phyloP scores from a whole-genome alignment of 2,329 filamentous ascomycete genomes.

The Botrytis sinoallii region DNA sequence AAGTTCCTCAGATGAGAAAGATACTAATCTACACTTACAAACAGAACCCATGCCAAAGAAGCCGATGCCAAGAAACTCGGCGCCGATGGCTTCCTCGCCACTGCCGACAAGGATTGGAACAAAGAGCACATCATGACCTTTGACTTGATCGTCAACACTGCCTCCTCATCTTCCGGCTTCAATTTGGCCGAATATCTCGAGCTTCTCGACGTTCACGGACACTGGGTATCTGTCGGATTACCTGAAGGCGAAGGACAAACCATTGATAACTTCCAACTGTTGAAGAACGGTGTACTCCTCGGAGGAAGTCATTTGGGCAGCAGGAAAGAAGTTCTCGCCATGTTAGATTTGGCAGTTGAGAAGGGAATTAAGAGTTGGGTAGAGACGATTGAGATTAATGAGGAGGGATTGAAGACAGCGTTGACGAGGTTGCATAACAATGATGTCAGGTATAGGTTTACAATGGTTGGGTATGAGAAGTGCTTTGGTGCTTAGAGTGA shows the following conservation, averaged over 20 bases:
- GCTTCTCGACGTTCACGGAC: conserved; percentile 76
- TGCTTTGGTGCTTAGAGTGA: conserved; percentile 47
- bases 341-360: conserved; percentile 68
- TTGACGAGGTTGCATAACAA: conserved; percentile 68
- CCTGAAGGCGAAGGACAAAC: conserved; percentile 71
- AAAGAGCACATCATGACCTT: conserved; percentile 59
- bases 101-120: conserved; percentile 56
- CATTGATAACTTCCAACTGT: conserved; percentile 71
- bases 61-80: conserved; percentile 57
- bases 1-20: neutral
- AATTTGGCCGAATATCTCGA: conserved; percentile 70
- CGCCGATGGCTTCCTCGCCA: conserved; percentile 59
- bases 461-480: conserved; percentile 66
- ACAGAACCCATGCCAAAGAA: conserved; percentile 53
- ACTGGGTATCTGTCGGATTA: conserved; percentile 76
- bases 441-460: conserved; percentile 71
- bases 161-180: conserved; percentile 65
- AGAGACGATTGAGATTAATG: conserved; percentile 70
- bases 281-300: conserved; percentile 71
- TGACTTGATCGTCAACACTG: conserved; percentile 74
- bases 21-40: neutral
- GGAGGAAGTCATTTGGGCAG: conserved; percentile 69
- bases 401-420: conserved; percentile 64
- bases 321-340: conserved; percentile 65
- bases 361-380: conserved; percentile 70